Percentiles rank a stretch among this genome's conserved stretches.
Conservation (phyloP, 2,329 filamentous ascomycete genomes). For the Kalmusia sp. region DNA sequence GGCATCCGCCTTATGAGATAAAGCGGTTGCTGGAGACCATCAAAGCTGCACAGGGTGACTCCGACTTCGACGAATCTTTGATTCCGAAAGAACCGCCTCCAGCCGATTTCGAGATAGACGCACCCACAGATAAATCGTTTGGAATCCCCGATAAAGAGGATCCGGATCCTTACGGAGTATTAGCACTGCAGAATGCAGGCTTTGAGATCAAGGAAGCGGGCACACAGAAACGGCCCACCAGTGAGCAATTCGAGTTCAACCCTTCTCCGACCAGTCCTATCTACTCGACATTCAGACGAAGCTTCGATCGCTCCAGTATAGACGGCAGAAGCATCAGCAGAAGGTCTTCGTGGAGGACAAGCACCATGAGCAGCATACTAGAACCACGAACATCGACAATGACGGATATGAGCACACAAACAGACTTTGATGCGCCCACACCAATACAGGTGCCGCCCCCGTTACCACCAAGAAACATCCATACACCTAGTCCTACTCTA, state of each 20-base stretch:
- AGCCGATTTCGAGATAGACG: constrained; percentile 70
- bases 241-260: constrained; percentile 83
- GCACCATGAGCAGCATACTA: constrained; percentile 68
- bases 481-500: constrained; percentile 32
- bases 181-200: constrained; percentile 88
- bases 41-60: constrained; percentile 84
- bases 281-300: constrained; percentile 69
- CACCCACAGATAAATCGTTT: constrained; percentile 63
- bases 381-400: constrained; percentile 72
- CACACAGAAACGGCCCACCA: constrained; percentile 73
- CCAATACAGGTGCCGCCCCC: constrained; percentile 30
- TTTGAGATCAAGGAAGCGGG: constrained; percentile 92
- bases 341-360: constrained; percentile 74
- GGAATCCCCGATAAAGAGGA: constrained; percentile 81
- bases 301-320: constrained; percentile 69
- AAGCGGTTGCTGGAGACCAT: constrained; percentile 78
- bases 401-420: constrained; percentile 69
- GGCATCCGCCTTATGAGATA: constrained; percentile 62
- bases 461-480: constrained; percentile 32
- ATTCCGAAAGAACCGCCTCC: constrained; percentile 77
- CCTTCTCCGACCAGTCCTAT: constrained; percentile 78
- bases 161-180: constrained; percentile 89
- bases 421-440: constrained; percentile 53
- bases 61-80: constrained; percentile 72
- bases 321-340: constrained; percentile 51